Conservation (phyloP, 768 basidiomycete species). For the Leccinum subgranulosum region DNA sequence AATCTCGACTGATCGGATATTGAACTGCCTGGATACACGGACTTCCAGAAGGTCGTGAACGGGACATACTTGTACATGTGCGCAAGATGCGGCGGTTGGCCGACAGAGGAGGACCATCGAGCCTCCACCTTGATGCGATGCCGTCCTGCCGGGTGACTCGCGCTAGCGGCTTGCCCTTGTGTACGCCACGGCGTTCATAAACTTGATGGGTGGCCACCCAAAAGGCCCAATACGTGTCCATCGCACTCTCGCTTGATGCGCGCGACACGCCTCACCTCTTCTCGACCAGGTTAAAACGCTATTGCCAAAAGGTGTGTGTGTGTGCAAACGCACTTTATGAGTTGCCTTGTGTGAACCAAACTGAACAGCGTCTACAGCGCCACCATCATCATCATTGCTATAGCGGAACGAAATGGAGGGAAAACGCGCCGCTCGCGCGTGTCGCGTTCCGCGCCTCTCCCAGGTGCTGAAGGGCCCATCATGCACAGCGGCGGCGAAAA, state of each 20-base stretch:
- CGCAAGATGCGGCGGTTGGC: slow-evolving; percentile 11
- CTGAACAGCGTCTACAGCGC: slow-evolving; percentile 7
- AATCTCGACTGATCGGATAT: slow-evolving; percentile 34
- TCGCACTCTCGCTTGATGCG: slow-evolving; percentile 16
- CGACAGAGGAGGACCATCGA: slow-evolving; percentile 15
- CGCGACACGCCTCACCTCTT: slow-evolving; percentile 14
- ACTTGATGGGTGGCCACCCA: slow-evolving; percentile 4
- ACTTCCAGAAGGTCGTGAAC: slow-evolving; percentile 24
- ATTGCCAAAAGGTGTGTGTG: slow-evolving; percentile 11
- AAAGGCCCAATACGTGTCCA: slow-evolving; percentile 5
- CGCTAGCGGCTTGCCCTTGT: slow-evolving; percentile 9
- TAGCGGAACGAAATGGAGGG: slow-evolving; percentile 3
- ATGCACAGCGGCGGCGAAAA: slow-evolving; percentile 8
- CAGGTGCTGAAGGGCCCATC: slow-evolving; percentile 8
- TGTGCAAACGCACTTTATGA: slow-evolving; percentile 4
- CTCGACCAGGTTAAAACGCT: slow-evolving; percentile 5
- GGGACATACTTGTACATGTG: slow-evolving; percentile 11
- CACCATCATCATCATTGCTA: slow-evolving; percentile 3
- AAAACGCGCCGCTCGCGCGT: slow-evolving; percentile 8
- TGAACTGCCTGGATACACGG: slow-evolving; percentile 27
- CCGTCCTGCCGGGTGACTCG: not conserved
- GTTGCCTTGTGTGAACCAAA: slow-evolving; percentile 1
- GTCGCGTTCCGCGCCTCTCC: slow-evolving; percentile 9
- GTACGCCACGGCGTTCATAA: slow-evolving; percentile 21
- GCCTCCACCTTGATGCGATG: not conserved